Conservation (phyloP, 2,329 filamentous ascomycete species). For the Alternaria metachromatica region DNA sequence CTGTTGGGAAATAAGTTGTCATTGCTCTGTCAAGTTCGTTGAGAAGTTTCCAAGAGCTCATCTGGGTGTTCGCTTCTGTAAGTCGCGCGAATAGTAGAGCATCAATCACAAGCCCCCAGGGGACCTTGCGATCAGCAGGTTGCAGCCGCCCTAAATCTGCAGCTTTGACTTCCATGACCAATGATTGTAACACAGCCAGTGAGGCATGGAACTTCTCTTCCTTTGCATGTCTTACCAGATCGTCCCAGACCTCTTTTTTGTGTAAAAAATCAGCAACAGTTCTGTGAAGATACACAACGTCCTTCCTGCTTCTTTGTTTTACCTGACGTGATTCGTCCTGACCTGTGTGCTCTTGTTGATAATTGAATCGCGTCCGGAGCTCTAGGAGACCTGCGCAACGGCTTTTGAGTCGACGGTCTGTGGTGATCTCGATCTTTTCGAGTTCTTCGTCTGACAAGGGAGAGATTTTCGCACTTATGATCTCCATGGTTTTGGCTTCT, state of each 20-base stretch:
- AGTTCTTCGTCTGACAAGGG: neutral
- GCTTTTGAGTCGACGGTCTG: neutral
- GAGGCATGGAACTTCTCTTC: neutral
- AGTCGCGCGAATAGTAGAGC: neutral
- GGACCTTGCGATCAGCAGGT: neutral
- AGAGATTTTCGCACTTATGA: neutral
- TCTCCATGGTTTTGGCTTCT: neutral
- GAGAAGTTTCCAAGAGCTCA: neutral
- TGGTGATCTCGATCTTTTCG: neutral
- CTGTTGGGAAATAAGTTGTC: neutral
- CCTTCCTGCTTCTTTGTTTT: neutral
- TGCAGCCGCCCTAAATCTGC: accelerated
- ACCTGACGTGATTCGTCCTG: no score
- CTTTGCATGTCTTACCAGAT: neutral
- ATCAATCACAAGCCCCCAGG: neutral
- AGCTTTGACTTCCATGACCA: neutral
- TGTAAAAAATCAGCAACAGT: neutral
- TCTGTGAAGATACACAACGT: neutral
- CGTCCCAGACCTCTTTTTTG: neutral
- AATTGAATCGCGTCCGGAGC: neutral
- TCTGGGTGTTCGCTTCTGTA: neutral
- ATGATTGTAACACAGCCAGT: neutral
- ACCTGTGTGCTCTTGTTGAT: no score
- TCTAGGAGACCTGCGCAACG: neutral
- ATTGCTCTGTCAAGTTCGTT: neutral